Evolutionary conservation across 257 asterid genomes (phyloP), one percentile per base, ranked within the genome.

Genomic region (Gentiana straminea): DNA sequence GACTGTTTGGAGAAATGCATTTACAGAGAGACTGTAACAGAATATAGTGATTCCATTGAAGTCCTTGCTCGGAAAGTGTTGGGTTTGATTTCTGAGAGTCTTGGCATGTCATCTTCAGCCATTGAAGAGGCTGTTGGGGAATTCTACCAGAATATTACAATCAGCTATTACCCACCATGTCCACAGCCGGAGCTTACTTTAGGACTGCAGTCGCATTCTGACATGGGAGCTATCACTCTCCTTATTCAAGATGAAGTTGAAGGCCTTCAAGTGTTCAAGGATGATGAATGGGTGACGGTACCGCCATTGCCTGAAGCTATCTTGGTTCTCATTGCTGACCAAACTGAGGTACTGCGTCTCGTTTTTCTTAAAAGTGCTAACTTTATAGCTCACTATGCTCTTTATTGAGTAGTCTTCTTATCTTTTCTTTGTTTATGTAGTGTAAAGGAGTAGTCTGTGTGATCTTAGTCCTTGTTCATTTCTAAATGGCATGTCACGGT

Each of bases 151-250:
- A 91, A 91, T 68, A 84, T 87, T 61, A 87, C 98, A 4, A 58
- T 83, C 54, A 83, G 95, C 68, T 91, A 81, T 57, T 87, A 87
- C 73, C 98, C 96, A 33, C 90, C 90, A 34, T 87, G 98, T 75
- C 94, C 96, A 5, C 95, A 87, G 70, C 98, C 98, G 1, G 94
- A 91, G 64, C 96, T 87, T 49, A 84, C 95, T 41, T 94, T 91
- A 58, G 98, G 98, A 24, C 68, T 91, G 81, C 96, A 87, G 65
- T 83, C 98, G 4, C 96, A 91, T 69, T 83, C 94, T 13, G 96
- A 87, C 64, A 65, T 87, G 60, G 96, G 98, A 32, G 94, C 83
- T 41, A 47, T 91, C 63, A 82, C 98, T 1, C 83, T 87, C 57
- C 94, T 87, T 69, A 83, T 87, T 67, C 98, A 91, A 68, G 98